These are phyloP conservation scores for Xanthoconium purpureum DNA, from an alignment of 768 basidiomycete genomes.

Conservation along the genomic window DNA sequence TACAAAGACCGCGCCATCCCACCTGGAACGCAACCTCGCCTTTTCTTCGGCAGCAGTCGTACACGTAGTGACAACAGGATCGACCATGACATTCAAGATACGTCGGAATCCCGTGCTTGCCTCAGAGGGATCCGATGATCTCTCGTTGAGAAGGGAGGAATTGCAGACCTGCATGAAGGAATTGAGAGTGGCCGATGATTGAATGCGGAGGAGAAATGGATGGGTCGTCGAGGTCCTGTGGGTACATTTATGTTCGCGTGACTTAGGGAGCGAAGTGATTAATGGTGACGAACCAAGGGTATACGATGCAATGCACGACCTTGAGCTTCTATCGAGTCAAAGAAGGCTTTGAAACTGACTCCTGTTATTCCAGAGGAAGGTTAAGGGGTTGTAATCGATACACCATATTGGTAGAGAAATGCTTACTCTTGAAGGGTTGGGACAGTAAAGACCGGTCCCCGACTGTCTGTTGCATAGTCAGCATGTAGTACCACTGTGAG, in stretches of 20 bases:
- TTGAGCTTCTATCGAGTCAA: conserved; percentile 83
- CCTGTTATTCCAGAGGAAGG: conserved; percentile 62
- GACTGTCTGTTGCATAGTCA: conserved; percentile 91
- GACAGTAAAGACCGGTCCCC: conserved; percentile 80
- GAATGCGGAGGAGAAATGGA: conserved; percentile 70
- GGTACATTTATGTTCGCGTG: neutral
- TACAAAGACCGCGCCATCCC: conserved; percentile 83
- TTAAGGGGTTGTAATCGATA: neutral
- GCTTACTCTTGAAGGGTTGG: conserved; percentile 77
- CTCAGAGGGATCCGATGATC: conserved; percentile 5
- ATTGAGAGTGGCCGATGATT: conserved; percentile 79
- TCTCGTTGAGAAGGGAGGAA: conserved; percentile 72
- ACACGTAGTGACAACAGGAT: conserved; percentile 81
- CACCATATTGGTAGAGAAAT: neutral
- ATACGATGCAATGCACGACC: conserved; percentile 60
- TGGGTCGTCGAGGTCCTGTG: conserved; percentile 66
- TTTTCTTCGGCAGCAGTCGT: conserved; percentile 64
- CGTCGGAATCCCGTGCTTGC: conserved; percentile 25
- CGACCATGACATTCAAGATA: conserved; percentile 80
- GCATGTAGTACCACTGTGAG: conserved; percentile 90
- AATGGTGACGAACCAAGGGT: conserved; percentile 42
- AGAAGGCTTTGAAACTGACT: conserved; percentile 79
- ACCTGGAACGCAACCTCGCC: conserved; percentile 48
- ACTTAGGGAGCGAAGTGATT: neutral
- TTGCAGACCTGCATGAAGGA: conserved; percentile 89